phyloP scores from a whole-genome alignment of 108 stramenopile species.

The Pelagomonas calceolata region DNA sequence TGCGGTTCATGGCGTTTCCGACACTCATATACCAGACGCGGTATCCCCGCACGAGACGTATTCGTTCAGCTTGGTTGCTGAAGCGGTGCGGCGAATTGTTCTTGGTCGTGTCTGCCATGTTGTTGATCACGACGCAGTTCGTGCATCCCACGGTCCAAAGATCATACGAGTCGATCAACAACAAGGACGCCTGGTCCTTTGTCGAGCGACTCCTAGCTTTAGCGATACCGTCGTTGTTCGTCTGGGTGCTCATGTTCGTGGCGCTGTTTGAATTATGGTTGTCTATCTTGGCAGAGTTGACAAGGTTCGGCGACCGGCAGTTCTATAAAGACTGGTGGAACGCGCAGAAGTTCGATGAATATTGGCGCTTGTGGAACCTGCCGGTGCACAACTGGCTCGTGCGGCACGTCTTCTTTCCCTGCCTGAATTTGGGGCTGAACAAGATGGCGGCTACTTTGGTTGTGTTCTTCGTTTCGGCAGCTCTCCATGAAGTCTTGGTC shows the following conservation, averaged over 20 bases:
- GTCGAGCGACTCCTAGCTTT: slow-evolving; percentile 41
- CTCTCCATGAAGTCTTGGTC: slow-evolving; percentile 79
- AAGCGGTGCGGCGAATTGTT: not conserved
- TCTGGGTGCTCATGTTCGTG: slow-evolving; percentile 85
- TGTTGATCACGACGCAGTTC: not conserved
- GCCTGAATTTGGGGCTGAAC: slow-evolving; percentile 50
- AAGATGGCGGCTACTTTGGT: slow-evolving; percentile 57
- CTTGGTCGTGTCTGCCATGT: not conserved
- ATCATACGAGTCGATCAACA: not conserved
- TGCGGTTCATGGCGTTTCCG: not conserved
- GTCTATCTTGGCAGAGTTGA: slow-evolving; percentile 76
- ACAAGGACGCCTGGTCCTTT: not conserved
- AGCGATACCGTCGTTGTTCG: slow-evolving; percentile 65
- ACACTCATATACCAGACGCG: not conserved
- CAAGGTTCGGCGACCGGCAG: slow-evolving; percentile 77
- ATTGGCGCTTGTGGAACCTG: slow-evolving; percentile 43
- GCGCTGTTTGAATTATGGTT: slow-evolving; percentile 76
- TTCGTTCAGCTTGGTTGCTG: not conserved
- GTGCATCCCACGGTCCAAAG: not conserved
- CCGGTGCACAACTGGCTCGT: slow-evolving; percentile 51
- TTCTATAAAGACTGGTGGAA: slow-evolving; percentile 53
- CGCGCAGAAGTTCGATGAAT: slow-evolving; percentile 26
- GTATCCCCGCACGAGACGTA: not conserved
- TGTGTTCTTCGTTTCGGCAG: slow-evolving; percentile 76
- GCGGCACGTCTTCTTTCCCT: slow-evolving; percentile 80